Evolutionary conservation across 805 yeast genomes (phyloP), one percentile per base, ranked within the genome.

Genomic region (Monosporozyma servazzii): DNA sequence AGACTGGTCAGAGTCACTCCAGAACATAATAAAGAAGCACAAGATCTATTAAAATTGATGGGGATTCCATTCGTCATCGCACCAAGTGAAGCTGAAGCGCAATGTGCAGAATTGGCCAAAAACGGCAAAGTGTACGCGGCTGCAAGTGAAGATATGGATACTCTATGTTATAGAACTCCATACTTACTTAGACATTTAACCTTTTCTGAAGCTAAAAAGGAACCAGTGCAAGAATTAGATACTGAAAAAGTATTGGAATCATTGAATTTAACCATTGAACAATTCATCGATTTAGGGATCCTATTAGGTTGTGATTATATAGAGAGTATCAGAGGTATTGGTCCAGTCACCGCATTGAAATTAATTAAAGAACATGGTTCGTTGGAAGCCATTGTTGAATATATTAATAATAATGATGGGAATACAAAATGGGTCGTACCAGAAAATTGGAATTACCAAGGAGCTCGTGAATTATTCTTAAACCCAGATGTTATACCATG

Each of bases 81-180:
- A 0, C 99, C 99, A 1, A 84, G 96, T 65, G 99, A 93, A 69
- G 99, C 99, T 1, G 99, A 93, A 67, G 96, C 99, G 0, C 98
- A 93, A 62, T 93, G 99, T 73, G 98, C 99, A 0, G 93, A 82
- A 56, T 71, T 93, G 47, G 97, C 97, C 3, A 79, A 81, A 52
- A 79, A 81, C 11, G 97, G 96, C 1, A 89, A 88, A 63, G 98
- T 91, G 0, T 93, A 83, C 65, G 99, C 96, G 8, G 96, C 98
- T 2, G 99, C 97, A 1, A 86, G 96, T 5, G 99, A 93, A 67
- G 99, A 93, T 79, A 93, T 93, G 99, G 99, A 93, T 70, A 93
- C 99, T 1, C 68, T 93, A 51, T 93, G 98, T 63, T 93, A 91
- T 65, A 83, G 81, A 51, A 87, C 98, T 1, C 93, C 96, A 5